Conservation (phyloP, 164 flowering plant genomes). For the Warburgia ugandensis region DNA sequence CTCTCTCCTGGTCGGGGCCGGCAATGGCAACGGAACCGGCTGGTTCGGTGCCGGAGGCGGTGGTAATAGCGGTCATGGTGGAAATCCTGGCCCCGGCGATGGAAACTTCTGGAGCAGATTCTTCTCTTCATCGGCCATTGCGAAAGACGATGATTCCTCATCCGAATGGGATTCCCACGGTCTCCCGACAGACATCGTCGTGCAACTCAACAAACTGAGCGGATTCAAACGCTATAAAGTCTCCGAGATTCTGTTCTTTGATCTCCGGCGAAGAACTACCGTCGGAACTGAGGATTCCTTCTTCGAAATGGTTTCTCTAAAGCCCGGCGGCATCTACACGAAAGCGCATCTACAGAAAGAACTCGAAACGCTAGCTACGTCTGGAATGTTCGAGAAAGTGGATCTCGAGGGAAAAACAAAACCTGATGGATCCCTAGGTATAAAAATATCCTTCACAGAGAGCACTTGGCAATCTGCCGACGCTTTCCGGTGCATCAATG, state of each 20-base stretch:
- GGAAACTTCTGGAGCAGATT: slow-evolving; percentile 47
- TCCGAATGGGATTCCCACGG: slow-evolving; percentile 88
- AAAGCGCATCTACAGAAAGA: slow-evolving; percentile 60
- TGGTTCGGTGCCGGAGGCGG: slow-evolving; percentile 18
- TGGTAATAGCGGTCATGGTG: slow-evolving; percentile 21
- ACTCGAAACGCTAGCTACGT: slow-evolving; percentile 72
- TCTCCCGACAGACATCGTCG: slow-evolving; percentile 61
- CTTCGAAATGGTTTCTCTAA: slow-evolving; percentile 83
- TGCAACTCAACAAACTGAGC: slow-evolving; percentile 69
- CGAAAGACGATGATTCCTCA: slow-evolving; percentile 42
- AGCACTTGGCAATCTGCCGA: slow-evolving; percentile 82
- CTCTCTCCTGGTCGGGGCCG: slow-evolving; percentile 9
- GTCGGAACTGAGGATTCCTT: slow-evolving; percentile 79
- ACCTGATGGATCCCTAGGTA: slow-evolving; percentile 64
- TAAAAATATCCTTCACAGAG: slow-evolving; percentile 65
- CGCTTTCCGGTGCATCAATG: slow-evolving; percentile 75
- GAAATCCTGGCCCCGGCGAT: slow-evolving; percentile 25
- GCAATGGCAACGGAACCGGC: no score
- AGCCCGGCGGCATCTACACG: slow-evolving; percentile 83
- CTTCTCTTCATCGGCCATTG: slow-evolving; percentile 41
- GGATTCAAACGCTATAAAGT: slow-evolving; percentile 78
- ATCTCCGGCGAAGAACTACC: slow-evolving; percentile 30
- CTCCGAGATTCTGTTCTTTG: slow-evolving; percentile 69
- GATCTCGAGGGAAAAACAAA: slow-evolving; percentile 73
- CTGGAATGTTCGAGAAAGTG: slow-evolving; percentile 97